Evolutionary conservation across 1,284 basidiomycete species (phyloP), one percentile per base, ranked within the genome.

Genomic region (Omphalotus olearius): DNA sequence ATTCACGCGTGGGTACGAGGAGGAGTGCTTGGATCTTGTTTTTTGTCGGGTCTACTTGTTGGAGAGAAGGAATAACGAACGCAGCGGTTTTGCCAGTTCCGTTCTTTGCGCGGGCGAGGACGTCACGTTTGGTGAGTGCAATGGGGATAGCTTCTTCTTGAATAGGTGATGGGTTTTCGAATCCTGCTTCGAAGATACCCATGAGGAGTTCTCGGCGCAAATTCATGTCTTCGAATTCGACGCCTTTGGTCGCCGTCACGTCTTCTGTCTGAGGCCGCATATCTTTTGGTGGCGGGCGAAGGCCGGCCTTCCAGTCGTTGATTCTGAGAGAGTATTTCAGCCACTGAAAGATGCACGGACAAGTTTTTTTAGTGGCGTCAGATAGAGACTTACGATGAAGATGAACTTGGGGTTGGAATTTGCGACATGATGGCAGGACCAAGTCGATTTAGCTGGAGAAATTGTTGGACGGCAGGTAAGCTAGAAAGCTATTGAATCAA

Each of bases 121-220:
- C 76, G 69, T 98, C 95, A 64, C 91, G 85, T 63, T 87, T 88
- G 51, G 85, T 83, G 62, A 95, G 82, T 18, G 92, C 91, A 59
- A 91, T 80, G 52, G 92, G 92, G 61, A 95, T 93, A 51, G 92
- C 88, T 75, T 98, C 93, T 82, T 99, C 97, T 77, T 99, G 96
- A 68, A 99, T 98, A 47, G 96, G 97, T 23, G 91, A 95, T 18
- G 97, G 96, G 61, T 81, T 85, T 71, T 99, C 97, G 68, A 98
- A 99, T 52, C 94, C 94, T 58, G 93, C 94, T 75, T 96, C 93
- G 64, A 94, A 97, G 65, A 97, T 95, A 59, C 91, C 91, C 91
- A 93, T 92, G 61, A 93, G 77, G 55, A 91, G 79, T 68, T 91
- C 88, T 56, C 88, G 81, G 52, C 84, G 82, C 60, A 91, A 75